Percentiles rank a stretch among this genome's conserved stretches.
phyloP scores from a whole-genome alignment of 1,284 basidiomycete species.

The Austroboletus novae-zelandiae region DNA sequence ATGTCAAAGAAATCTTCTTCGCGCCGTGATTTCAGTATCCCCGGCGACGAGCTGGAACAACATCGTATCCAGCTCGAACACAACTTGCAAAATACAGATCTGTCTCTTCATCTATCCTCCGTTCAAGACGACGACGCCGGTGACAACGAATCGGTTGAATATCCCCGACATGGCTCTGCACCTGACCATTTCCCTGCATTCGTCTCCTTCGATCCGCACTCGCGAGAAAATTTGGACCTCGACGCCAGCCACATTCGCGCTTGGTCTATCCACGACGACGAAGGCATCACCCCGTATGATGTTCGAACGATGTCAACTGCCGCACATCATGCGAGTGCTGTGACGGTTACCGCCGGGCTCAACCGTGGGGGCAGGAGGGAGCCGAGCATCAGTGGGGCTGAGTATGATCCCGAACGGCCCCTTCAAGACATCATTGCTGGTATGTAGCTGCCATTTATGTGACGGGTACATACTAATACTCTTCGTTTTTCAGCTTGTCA shows the following conservation, averaged over 20 bases:
- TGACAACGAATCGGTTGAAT: slow-evolving; percentile 55
- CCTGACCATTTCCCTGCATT: slow-evolving; percentile 54
- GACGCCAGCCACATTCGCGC: slow-evolving; percentile 53
- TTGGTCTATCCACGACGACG: slow-evolving; percentile 69
- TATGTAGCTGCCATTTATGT: slow-evolving; percentile 44
- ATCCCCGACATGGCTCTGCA: slow-evolving; percentile 61
- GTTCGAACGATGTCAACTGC: slow-evolving; percentile 75
- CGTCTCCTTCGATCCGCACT: slow-evolving; percentile 58
- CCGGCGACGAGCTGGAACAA: slow-evolving; percentile 67
- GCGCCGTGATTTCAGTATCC: slow-evolving; percentile 43
- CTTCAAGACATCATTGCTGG: slow-evolving; percentile 70
- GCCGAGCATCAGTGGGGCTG: slow-evolving; percentile 67
- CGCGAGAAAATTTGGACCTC: slow-evolving; percentile 52
- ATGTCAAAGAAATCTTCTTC: slow-evolving; percentile 29
- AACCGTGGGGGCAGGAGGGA: slow-evolving; percentile 48
- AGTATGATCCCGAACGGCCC: slow-evolving; percentile 85
- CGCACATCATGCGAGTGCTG: slow-evolving; percentile 81
- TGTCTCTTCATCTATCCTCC: slow-evolving; percentile 63
- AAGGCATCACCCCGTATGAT: slow-evolving; percentile 61
- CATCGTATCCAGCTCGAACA: slow-evolving; percentile 71
- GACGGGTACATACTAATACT: not conserved
- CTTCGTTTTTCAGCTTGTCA: slow-evolving; percentile 15
- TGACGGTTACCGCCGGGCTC: slow-evolving; percentile 83
- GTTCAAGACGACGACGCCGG: slow-evolving; percentile 40
- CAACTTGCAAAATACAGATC: slow-evolving; percentile 67